These are phyloP conservation scores for Podospora comata DNA, from an alignment of 495 filamentous ascomycete genomes.

Conservation along the genomic window DNA sequence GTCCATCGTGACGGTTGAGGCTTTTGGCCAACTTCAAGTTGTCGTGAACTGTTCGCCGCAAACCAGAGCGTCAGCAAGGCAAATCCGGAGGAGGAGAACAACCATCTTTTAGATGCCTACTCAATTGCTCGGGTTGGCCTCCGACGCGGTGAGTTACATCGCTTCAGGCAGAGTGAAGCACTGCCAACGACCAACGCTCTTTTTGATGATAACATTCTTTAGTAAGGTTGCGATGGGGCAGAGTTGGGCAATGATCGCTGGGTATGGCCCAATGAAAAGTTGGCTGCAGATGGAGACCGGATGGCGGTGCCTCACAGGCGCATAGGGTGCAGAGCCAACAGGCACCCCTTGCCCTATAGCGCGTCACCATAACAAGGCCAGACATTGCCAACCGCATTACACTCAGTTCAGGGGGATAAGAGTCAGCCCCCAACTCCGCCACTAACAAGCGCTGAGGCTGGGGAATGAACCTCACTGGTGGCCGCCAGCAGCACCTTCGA, in stretches of 20 bases:
- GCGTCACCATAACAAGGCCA: neutral
- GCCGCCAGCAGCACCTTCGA: too few species aligned
- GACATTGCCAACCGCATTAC: neutral
- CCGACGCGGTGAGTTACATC: neutral
- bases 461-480: too few species aligned
- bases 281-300: neutral
- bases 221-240: neutral
- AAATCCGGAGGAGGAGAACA: neutral
- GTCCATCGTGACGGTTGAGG: neutral
- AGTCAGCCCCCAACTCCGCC: too few species aligned
- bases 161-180: neutral
- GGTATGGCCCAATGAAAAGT: neutral
- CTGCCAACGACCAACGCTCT: neutral
- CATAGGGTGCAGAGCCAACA: neutral
- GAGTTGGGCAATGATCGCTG: neutral
- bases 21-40: too few species aligned
- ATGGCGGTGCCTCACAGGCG: neutral
- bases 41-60: neutral
- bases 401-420: too few species aligned
- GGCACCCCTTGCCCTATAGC: neutral
- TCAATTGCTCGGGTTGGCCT: neutral
- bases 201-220: neutral
- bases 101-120: neutral
- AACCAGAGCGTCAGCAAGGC: neutral
- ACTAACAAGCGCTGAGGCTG: too few species aligned